A percentile compares a stretch with the other conserved stretches of the same genome.
Conservation (phyloP, 306 rosid genomes). For the Dalbergia cochinchinensis region DNA sequence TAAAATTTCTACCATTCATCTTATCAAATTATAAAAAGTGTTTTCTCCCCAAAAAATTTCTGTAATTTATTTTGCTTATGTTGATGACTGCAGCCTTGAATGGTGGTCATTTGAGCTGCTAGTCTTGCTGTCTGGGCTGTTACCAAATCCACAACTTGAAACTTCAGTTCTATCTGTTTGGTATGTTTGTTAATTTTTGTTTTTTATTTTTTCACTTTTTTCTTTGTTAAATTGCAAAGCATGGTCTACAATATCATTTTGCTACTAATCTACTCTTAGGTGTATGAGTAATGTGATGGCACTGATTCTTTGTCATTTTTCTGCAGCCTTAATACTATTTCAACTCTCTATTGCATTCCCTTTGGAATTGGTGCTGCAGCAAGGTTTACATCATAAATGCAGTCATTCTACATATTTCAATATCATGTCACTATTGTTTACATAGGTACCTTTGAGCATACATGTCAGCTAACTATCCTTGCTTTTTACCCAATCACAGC, state of each 20-base stretch:
- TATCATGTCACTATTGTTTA: not conserved
- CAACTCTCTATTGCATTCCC: conserved; percentile 67
- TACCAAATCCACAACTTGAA: conserved; percentile 86
- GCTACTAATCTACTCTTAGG: not conserved
- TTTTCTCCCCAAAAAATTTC: not conserved
- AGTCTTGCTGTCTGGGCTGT: conserved; percentile 69
- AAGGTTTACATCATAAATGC: conserved; percentile 47
- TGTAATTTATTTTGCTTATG: conserved; percentile 14
- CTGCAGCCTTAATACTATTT: conserved; percentile 62
- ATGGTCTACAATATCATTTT: not conserved
- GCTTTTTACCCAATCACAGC: conserved; percentile 40
- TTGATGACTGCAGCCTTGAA: conserved; percentile 58
- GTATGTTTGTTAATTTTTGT: conserved; percentile 41
- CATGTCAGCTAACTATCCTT: not conserved
- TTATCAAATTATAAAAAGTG: not conserved
- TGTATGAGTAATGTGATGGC: not conserved
- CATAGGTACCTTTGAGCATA: not conserved
- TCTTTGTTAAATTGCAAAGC: not conserved
- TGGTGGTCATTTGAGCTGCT: conserved; percentile 85
- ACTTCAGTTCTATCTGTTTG: conserved; percentile 84
- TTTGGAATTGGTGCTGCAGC: conserved; percentile 76
- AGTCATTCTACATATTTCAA: not conserved
- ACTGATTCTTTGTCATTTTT: conserved; percentile 12
- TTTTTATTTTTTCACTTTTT: not conserved
- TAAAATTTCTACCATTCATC: not conserved